Evolutionary conservation across 441 rosid genomes (phyloP), one percentile per base, ranked within the genome.

Genomic region (Raphanus hybrid): DNA sequence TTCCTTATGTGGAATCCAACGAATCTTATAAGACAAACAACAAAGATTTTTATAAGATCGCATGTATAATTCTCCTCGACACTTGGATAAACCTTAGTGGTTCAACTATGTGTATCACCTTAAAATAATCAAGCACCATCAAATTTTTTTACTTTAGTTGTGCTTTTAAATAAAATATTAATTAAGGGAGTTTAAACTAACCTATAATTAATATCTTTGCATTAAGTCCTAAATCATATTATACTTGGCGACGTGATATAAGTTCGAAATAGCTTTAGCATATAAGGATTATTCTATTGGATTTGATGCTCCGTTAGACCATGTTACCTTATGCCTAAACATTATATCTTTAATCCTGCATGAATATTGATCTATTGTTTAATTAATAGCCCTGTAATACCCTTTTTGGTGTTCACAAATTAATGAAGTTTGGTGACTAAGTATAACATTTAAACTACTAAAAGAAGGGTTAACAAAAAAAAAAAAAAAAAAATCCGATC

Each of bases 1-100:
- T 11, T 50, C 29, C 69, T 72, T 73, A 67, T 73, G 81, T 78
- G 81, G 81, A 78, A 78, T 78, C 81, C 81, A 78, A 73, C 81
- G 77, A 78, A 67, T 73, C 74, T 67, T 73, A 67, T 52, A 72
- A 58, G 81, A 73, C 81, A 78, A 78, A 78, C 70, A 78, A 59
- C 65, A 67, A 67, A 61, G 52, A 66, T 73, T 67, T 73, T 39
- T 67, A 64, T 73, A 67, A 73, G 81, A 78, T 78, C 77, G 74
- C 81, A 59, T 72, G 69, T 72, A 67, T 50, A 48, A 66, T 67
- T 67, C 45, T 61, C 69, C 66, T 73, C 64, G 74, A 78, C 77
- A 78, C 81, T 61, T 73, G 81, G 77, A 61, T 58, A 60, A 60
- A 67, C 67, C 64, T 78, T 41, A 73, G 50, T 67, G 77, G 81